A percentile compares a stretch with the other conserved stretches of the same genome.
phyloP scores from a whole-genome alignment of 768 basidiomycete genomes.

The Galerina sulciceps region DNA sequence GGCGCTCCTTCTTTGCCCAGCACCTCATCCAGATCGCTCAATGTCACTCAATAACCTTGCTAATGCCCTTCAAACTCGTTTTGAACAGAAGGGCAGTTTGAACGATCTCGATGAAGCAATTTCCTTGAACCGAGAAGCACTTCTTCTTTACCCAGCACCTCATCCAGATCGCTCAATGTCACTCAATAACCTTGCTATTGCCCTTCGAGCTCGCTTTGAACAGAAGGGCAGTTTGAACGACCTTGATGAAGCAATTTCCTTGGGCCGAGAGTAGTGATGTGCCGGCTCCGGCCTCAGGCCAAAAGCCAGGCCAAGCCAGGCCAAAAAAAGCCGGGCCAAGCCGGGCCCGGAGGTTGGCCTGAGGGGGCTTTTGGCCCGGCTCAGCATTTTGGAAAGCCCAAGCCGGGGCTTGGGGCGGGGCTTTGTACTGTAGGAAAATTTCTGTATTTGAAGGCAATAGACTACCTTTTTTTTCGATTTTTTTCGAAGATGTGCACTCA shows the following conservation, averaged over 20 bases:
- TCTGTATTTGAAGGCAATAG: no score
- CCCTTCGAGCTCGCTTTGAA: not conserved
- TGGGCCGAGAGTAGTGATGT: not conserved
- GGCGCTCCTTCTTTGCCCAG: not conserved
- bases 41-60: not conserved
- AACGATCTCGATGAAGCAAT: constrained; percentile 9
- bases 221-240: not conserved
- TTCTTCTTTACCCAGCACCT: not conserved
- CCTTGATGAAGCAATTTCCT: constrained; percentile 5
- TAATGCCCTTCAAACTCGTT: not conserved
- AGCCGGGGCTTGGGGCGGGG: no score
- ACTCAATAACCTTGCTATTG: constrained; percentile 6
- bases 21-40: not conserved
- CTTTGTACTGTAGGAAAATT: no score
- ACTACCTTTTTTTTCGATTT: no score
- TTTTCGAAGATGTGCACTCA: no score
- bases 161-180: not conserved
- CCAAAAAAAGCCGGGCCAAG: no score
- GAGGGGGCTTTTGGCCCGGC: no score
- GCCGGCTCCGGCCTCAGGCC: no score
- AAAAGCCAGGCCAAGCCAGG: no score
- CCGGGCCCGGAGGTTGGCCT: no score
- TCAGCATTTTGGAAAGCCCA: no score
- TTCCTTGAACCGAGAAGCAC: not conserved
- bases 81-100: not conserved